These are phyloP conservation scores for Amanita jacksonii DNA, from an alignment of 768 basidiomycete species.

Conservation along the genomic window DNA sequence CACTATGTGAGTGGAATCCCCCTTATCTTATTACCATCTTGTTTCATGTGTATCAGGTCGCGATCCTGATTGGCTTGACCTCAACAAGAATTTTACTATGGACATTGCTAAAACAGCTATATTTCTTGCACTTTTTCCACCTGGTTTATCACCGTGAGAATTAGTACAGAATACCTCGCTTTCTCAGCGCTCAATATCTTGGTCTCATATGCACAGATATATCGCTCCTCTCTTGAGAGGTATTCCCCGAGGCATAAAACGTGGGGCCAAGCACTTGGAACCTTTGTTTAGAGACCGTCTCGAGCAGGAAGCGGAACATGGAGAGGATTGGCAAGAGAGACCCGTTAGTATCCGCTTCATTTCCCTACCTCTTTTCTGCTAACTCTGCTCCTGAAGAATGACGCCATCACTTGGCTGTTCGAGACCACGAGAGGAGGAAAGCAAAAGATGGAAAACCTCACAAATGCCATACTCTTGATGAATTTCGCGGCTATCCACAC, in stretches of 20 bases:
- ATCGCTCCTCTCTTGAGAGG: constrained; percentile 11
- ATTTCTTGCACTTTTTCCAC: constrained; percentile 17
- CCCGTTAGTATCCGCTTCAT: constrained; percentile 17
- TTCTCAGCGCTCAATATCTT: not conserved
- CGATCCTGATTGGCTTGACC: constrained; percentile 12
- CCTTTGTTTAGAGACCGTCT: constrained; percentile 20
- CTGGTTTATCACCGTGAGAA: constrained; percentile 16
- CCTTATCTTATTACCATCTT: not conserved
- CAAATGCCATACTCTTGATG: constrained; percentile 25
- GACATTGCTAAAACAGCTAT: constrained; percentile 12
- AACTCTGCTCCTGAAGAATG: constrained; percentile 23
- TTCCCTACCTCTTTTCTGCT: not conserved
- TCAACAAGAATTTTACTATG: constrained; percentile 13
- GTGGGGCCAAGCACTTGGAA: constrained; percentile 15
- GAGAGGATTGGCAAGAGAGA: constrained; percentile 20
- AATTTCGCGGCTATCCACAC: constrained; percentile 38
- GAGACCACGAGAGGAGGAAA: constrained; percentile 24
- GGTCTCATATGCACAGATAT: constrained; percentile 8
- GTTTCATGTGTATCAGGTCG: constrained; percentile 14
- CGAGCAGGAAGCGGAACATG: constrained; percentile 15
- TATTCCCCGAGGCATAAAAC: constrained; percentile 6
- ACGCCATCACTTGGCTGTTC: constrained; percentile 38
- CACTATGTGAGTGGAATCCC: constrained; percentile 13
- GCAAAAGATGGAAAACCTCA: constrained; percentile 20
- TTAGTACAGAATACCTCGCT: not conserved